phyloP scores from a whole-genome alignment of 805 yeast species.

The Saccharomycopsis guyanensis region DNA sequence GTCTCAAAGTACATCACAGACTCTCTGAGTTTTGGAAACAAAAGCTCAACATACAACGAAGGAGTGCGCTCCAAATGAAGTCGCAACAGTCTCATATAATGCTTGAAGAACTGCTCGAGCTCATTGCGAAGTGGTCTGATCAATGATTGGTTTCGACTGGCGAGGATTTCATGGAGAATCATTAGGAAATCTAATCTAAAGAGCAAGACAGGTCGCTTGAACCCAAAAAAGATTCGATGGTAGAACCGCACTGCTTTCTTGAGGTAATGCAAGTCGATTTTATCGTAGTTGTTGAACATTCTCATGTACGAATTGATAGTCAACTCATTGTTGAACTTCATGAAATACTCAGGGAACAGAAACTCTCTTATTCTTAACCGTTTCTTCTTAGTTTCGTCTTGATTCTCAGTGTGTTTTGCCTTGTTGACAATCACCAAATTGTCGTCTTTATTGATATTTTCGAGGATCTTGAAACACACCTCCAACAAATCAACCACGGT shows the following conservation, averaged over 20 bases:
- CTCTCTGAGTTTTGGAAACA: conserved; percentile 49
- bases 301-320: conserved; percentile 61
- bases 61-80: conserved; percentile 43
- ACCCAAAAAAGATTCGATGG: conserved; percentile 59
- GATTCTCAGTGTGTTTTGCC: conserved; percentile 9
- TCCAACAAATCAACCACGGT: conserved; percentile 17
- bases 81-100: conserved; percentile 55
- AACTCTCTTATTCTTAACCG: conserved; percentile 38
- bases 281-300: conserved; percentile 46
- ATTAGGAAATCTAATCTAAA: conserved; percentile 70
- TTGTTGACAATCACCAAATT: conserved; percentile 23
- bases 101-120: conserved; percentile 55
- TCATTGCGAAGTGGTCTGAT: conserved; percentile 48
- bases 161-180: conserved; percentile 44
- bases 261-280: conserved; percentile 54
- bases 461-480: conserved; percentile 30
- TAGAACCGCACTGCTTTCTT: conserved; percentile 61
- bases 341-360: conserved; percentile 36
- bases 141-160: conserved; percentile 34
- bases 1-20: conserved; percentile 47
- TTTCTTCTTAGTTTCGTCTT: neutral
- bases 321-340: conserved; percentile 45
- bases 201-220: conserved; percentile 49
- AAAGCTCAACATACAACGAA: conserved; percentile 50
- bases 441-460: conserved; percentile 39